Percentiles rank a stretch among this genome's conserved stretches.
phyloP scores from a whole-genome alignment of 2,329 filamentous ascomycete genomes.

The Penicillium sp. region DNA sequence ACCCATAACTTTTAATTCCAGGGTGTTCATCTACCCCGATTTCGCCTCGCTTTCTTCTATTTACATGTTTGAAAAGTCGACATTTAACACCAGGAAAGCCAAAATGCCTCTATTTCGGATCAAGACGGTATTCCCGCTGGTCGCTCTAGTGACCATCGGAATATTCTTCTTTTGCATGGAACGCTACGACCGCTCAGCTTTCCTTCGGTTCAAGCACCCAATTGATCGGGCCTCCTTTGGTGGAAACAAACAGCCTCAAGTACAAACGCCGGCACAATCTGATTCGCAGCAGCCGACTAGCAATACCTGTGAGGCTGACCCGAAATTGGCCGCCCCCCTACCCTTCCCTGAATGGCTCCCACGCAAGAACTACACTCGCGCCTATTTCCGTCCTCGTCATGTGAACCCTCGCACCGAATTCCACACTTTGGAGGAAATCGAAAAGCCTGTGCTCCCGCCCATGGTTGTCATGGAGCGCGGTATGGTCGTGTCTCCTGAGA shows the following conservation, averaged over 20 bases:
- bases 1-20: slow-evolving; percentile 10
- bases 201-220: slow-evolving; percentile 40
- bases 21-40: slow-evolving; percentile 1
- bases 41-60: slow-evolving; percentile 6
- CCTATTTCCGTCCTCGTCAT: slow-evolving; percentile 43
- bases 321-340: slow-evolving; percentile 35
- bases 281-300: slow-evolving; percentile 22
- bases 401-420: slow-evolving; percentile 40
- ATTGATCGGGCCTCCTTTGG: slow-evolving; percentile 29
- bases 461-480: slow-evolving; percentile 43
- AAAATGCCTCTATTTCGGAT: slow-evolving; percentile 43
- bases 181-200: slow-evolving; percentile 40
- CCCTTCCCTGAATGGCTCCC: slow-evolving; percentile 44
- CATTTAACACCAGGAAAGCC: slow-evolving; percentile 24
- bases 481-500: slow-evolving; percentile 38
- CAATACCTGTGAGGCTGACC: slow-evolving; percentile 38
- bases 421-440: slow-evolving; percentile 40
- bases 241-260: slow-evolving; percentile 17
- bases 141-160: slow-evolving; percentile 40
- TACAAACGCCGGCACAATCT: slow-evolving; percentile 13
- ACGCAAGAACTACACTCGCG: slow-evolving; percentile 47
- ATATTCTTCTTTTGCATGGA: slow-evolving; percentile 45
- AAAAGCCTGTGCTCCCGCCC: slow-evolving; percentile 39
- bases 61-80: slow-evolving; percentile 36
- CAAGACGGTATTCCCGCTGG: slow-evolving; percentile 41